Base-by-base conservation (phyloP, 441 rosid genomes). In the Pelargonium cotyledonis region DNA sequence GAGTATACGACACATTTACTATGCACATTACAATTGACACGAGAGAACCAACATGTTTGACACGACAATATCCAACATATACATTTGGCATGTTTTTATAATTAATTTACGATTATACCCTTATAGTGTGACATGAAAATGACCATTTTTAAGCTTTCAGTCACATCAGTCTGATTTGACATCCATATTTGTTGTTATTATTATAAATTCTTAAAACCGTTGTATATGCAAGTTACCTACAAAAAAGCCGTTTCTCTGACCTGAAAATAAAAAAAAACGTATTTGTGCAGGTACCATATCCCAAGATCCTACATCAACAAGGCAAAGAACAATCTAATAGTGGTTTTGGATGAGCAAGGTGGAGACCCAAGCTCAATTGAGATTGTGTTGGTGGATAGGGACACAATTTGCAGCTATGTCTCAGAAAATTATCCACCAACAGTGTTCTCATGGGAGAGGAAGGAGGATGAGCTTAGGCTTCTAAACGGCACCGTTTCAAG, bases 301-400 rank as follows among this genome's bases (percentile, higher is more conserved):
- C 95, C 95, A 31, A 82, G 89, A 75, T 71, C 88, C 6, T 87
- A 43, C 81, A 8, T 89, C 57, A 51, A 51, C 9, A 83, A 83
- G 82, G 77, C 85, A 21, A 73, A 31, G 35, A 55, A 82, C 26
- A 89, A 89, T 66, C 73, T 89, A 11, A 69, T 89, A 21, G 85
- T 85, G 8, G 71, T 89, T 16, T 49, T 89, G 57, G 90, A 87
- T 21, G 95, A 89, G 73, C 87, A 85, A 35, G 76, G 71, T 5
- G 78, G 82, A 9, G 75, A 60, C 35, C 85, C 85, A 6, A 79
- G 69, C 7, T 70, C 77, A 15, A 74, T 87, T 9, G 77, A 80
- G 79, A 72, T 89, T 49, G 1, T 77, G 0, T 43, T 72, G 0
- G 90, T 80, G 18, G 65, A 87, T 18, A 82, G 95, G 57, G 87